Base-by-base conservation (phyloP, 768 basidiomycete species). In the Boletus rufocinnamomeus region DNA sequence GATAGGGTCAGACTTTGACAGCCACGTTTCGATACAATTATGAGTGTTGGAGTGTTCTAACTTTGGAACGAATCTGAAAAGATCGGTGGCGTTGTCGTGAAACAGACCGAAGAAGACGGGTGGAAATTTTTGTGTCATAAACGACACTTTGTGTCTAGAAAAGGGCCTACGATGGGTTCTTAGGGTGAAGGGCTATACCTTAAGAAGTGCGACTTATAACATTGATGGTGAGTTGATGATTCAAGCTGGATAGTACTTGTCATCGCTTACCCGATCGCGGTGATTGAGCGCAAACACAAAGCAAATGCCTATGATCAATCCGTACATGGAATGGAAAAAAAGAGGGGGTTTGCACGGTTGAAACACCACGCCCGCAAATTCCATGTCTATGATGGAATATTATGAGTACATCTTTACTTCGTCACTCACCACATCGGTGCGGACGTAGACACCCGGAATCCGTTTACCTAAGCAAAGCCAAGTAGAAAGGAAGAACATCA, bases 81-180 rank as follows among this genome's bases (percentile, higher is more conserved):
- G 40, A 60, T 51, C 48, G 35, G 10, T 47, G 59, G 14, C 32
- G 32, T 27, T 51, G 35, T 47, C n/a, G n/a, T 56, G 47, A 55
- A 58, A 50, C 56, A 32, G 32, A 19, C 59, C 56, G 48, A 54
- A 34, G 34, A 46, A 25, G 25, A 6, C 46, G 60, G 46, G 6
- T 9, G 17, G 35, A 17, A 17, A 21, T 3, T 14, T 41, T 23
- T 2, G 30, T 1, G 28, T 14, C 47, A 43, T 52, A 38, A 25
- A 50, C 30, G 19, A 44, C n/a, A 45, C 35, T 32, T 41, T 56
- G 43, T 35, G 28, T 41, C 32, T 30, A 34, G 30, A 41, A 27
- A 14, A 25, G 34, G 9, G 21, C 17, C 34, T 21, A 27, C 30
- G 2, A 27, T 10, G 19, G 27, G 23, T 16, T 27, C 47, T 41